phyloP scores from a whole-genome alignment of 2,329 filamentous ascomycete species.

The Akanthomyces lecanii region DNA sequence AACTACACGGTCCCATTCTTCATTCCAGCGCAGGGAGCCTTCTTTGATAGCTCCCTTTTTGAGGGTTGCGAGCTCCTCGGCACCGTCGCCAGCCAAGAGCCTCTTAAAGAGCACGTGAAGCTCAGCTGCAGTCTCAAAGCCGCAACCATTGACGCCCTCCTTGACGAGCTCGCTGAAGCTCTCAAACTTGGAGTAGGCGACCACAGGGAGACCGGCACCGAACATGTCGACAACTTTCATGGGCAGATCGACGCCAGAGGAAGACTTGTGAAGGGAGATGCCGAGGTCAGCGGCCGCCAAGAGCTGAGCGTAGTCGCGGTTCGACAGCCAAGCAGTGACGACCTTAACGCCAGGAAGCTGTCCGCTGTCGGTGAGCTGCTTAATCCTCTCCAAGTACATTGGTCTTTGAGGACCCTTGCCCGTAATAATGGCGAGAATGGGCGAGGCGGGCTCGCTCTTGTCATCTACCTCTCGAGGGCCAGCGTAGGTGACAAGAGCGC shows the following conservation, averaged over 20 bases:
- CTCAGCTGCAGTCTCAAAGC: slow-evolving; percentile 70
- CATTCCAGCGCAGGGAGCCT: slow-evolving; percentile 76
- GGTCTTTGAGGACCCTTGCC: slow-evolving; percentile 85
- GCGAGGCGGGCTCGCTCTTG: slow-evolving; percentile 41
- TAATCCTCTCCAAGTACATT: slow-evolving; percentile 66
- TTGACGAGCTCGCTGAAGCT: slow-evolving; percentile 88
- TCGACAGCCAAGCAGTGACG: slow-evolving; percentile 77
- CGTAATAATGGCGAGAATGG: slow-evolving; percentile 87
- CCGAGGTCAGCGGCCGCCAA: slow-evolving; percentile 85
- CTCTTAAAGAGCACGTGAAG: slow-evolving; percentile 59
- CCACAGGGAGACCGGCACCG: slow-evolving; percentile 84
- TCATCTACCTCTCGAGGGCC: slow-evolving; percentile 37
- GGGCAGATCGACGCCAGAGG: slow-evolving; percentile 88
- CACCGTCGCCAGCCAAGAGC: slow-evolving; percentile 54
- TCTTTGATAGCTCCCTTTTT: slow-evolving; percentile 69
- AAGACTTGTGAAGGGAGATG: slow-evolving; percentile 87
- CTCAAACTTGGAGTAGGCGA: slow-evolving; percentile 79
- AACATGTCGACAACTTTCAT: slow-evolving; percentile 99
- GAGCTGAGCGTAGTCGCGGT: slow-evolving; percentile 77
- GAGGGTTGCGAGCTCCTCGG: slow-evolving; percentile 53
- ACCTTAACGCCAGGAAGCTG: slow-evolving; percentile 68
- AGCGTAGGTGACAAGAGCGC: slow-evolving; percentile 75
- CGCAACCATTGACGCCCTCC: slow-evolving; percentile 79
- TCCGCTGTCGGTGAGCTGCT: slow-evolving; percentile 53
- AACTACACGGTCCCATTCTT: slow-evolving; percentile 85